Percentiles rank a stretch among this genome's conserved stretches.
phyloP scores from a whole-genome alignment of 192 early-diverging fungal species.

The Coemansia sp. region DNA sequence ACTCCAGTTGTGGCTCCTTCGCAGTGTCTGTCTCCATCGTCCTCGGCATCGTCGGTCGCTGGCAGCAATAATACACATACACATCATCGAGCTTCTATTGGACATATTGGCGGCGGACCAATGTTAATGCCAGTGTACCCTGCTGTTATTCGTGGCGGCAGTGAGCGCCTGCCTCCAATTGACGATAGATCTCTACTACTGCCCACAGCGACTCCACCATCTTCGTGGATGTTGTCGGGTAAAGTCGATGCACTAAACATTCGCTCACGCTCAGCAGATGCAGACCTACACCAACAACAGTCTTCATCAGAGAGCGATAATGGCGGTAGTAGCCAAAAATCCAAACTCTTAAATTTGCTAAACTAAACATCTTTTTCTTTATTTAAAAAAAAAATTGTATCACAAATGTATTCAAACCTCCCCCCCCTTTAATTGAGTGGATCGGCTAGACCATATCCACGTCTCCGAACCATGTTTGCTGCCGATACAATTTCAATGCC shows the following conservation, averaged over 20 bases:
- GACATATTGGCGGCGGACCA: no score
- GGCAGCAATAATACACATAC: not conserved
- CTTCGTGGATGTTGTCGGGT: not conserved
- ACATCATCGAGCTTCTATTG: no score
- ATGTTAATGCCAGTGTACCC: not conserved
- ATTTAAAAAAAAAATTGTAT: not conserved
- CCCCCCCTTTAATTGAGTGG: constrained; percentile 28
- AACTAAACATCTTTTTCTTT: constrained; percentile 21
- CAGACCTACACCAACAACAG: not conserved
- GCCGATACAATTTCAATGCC: constrained; percentile 48
- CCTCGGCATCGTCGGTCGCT: not conserved
- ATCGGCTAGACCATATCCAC: constrained; percentile 45
- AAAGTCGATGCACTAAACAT: constrained; percentile 2
- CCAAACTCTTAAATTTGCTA: constrained; percentile 28
- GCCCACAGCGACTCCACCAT: not conserved
- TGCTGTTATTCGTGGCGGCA: not conserved
- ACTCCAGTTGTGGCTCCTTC: not conserved
- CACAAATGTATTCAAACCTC: not conserved
- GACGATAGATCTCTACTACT: not conserved
- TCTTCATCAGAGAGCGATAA: not conserved
- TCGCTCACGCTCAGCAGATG: constrained; percentile 1
- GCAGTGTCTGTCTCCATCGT: not conserved
- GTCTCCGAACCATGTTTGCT: constrained; percentile 44
- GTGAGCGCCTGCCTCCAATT: not conserved
- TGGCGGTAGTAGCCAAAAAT: not conserved